Evolutionary conservation across 805 yeast genomes (phyloP).

Genomic region (Yueomyces sp.): DNA sequence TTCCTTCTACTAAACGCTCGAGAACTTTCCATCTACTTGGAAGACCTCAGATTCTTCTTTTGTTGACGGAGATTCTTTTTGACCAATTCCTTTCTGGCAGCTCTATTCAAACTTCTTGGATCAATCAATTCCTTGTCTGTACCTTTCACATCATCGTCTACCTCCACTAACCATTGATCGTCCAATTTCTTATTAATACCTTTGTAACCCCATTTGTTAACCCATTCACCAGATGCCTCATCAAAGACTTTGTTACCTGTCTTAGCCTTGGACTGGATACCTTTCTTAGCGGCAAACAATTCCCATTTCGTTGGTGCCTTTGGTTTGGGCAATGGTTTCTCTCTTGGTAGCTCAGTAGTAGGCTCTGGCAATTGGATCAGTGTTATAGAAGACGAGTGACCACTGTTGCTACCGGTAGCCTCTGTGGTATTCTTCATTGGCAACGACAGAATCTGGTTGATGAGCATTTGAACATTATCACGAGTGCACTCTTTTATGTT

Average conservation of each 20-base stretch:
- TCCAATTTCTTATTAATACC: conserved; percentile 84
- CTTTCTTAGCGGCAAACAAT: conserved; percentile 88
- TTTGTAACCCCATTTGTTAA: conserved; percentile 94
- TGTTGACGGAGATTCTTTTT: conserved; percentile 64
- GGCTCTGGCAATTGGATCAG: conserved; percentile 80
- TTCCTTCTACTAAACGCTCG: too few relatives aligned
- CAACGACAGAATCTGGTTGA: conserved; percentile 79
- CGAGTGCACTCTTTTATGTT: conserved; percentile 57
- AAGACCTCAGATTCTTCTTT: conserved; percentile 50
- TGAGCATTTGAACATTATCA: conserved; percentile 83
- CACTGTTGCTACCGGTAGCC: conserved; percentile 38
- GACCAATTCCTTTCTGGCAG: conserved; percentile 70
- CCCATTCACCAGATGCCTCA: conserved; percentile 90
- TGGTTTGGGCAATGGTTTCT: conserved; percentile 85
- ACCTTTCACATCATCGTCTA: conserved; percentile 57
- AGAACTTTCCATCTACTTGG: too few relatives aligned
- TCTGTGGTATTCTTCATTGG: conserved; percentile 85
- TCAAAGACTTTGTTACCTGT: conserved; percentile 83
- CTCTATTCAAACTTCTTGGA: conserved; percentile 72
- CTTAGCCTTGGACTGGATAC: conserved; percentile 80
- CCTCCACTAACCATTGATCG: conserved; percentile 91
- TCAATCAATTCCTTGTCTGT: conserved; percentile 58
- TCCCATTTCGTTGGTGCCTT: conserved; percentile 96
- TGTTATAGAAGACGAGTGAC: conserved; percentile 60
- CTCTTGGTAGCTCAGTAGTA: conserved; percentile 74